Evolutionary conservation across 2,329 filamentous ascomycete species (phyloP), one percentile per base, ranked within the genome.

Genomic region (Trichothecium sympodiale): DNA sequence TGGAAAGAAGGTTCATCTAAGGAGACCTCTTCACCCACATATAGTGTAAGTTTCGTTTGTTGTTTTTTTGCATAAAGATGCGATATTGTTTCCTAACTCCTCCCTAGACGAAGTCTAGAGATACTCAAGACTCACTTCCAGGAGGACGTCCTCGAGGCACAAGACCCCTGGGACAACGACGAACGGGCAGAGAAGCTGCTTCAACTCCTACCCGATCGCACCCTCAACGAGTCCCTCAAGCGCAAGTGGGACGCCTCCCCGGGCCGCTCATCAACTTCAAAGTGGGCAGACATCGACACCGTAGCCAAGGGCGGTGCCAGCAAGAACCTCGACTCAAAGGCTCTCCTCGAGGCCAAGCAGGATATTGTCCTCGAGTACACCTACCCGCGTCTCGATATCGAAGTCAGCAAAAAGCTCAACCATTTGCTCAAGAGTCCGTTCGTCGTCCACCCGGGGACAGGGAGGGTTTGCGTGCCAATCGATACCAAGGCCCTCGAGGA

Each of bases 381-480:
- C 6, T 98, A 98, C 59, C 91, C 91, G 3, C 81, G 91, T 28
- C 82, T 98, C 37, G 91, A 98, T 67, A 88, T 91, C 42, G 87
- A 94, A 59, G 91, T 98, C 54, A 91, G 83, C 53, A 96, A 96
- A 68, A 94, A 95, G 56, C 76, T 94, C 38, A 96, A 95, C 64
- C 91, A 98, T 71, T 76, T 98, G 70, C 78, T 98, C 48, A 98
- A 98, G 57, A 88, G 81, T 42, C 91, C 91, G 1, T 98, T 98
- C 52, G 89, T 95, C 41, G 80, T 98, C 27, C 91, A 98, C 55
- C 91, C 91, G 0, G 87, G 87, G 14, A 98, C 91, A 0, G 89
- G 91, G 1, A 68, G 89, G 37, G 85, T 98, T 6, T 98, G 91
- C 63, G 91, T 98, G 35, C 91, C 91, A 2, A 96, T 98, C 49